Evolutionary conservation across 352 stramenopile genomes (phyloP), one percentile per base, ranked within the genome.

Genomic region (Poterioochromonas sp.): DNA sequence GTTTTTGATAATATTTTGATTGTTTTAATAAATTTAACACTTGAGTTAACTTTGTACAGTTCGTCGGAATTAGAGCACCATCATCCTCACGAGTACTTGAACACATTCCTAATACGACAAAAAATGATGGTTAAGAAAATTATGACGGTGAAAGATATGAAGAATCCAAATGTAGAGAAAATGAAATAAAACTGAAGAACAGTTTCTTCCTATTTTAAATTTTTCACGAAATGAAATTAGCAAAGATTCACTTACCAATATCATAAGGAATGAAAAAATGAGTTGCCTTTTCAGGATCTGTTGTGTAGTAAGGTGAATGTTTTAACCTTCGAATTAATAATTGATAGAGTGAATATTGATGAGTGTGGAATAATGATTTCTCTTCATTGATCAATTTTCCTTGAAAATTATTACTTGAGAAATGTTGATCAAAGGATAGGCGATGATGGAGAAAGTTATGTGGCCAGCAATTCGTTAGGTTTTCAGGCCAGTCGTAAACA

Each of bases 181-280:
- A n/a, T n/a, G n/a, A n/a, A n/a, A n/a, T n/a, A n/a, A n/a, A n/a
- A n/a, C n/a, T n/a, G n/a, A n/a, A n/a, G n/a, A n/a, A n/a, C n/a
- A n/a, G n/a, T n/a, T n/a, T n/a, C n/a, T n/a, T n/a, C n/a, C n/a
- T n/a, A n/a, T n/a, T n/a, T n/a, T n/a, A n/a, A n/a, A n/a, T n/a
- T n/a, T n/a, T n/a, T n/a, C n/a, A n/a, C n/a, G n/a, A n/a, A n/a
- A n/a, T n/a, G n/a, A n/a, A n/a, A n/a, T n/a, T n/a, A n/a, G n/a
- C n/a, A n/a, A n/a, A n/a, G n/a, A n/a, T n/a, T n/a, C n/a, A n/a
- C n/a, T n/a, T n/a, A n/a, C n/a, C n/a, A 39, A 74, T 35, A 37
- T 74, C 65, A 39, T 74, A 74, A 35, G 65, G 65, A 15, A 74
- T 54, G 29, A 74, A 74, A 54, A 74, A 74, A 18, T 34, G 22